phyloP scores from a whole-genome alignment of 306 rosid species.

The Lathyrus tuberosus region DNA sequence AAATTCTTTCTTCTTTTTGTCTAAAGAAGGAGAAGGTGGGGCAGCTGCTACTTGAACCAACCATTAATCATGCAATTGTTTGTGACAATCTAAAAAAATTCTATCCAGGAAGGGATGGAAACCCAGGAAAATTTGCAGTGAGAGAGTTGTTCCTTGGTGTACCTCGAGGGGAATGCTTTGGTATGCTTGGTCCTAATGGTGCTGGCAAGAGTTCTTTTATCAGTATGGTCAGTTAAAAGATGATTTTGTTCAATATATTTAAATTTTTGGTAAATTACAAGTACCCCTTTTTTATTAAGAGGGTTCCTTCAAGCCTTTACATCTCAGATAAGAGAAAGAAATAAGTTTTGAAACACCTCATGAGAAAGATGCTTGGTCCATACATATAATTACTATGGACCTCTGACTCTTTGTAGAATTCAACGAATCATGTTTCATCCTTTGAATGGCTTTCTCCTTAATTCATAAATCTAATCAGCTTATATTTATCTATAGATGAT shows the following conservation, averaged over 20 bases:
- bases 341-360: not conserved
- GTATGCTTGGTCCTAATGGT: constrained; percentile 97
- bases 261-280: not conserved
- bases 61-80: constrained; percentile 56
- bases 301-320: not conserved
- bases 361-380: not conserved
- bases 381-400: not conserved
- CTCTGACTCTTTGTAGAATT: not conserved
- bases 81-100: constrained; percentile 72
- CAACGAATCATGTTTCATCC: not conserved
- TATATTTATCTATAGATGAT: constrained; percentile 65
- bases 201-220: constrained; percentile 97
- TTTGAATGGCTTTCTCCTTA: constrained; percentile 28
- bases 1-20: constrained; percentile 30
- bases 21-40: constrained; percentile 79
- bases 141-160: constrained; percentile 83
- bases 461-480: constrained; percentile 23
- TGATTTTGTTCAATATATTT: constrained; percentile 4
- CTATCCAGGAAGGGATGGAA: constrained; percentile 84
- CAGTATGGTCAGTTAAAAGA: constrained; percentile 71
- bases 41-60: constrained; percentile 56
- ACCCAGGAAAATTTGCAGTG: constrained; percentile 78
- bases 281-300: too few species aligned
- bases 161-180: constrained; percentile 89
- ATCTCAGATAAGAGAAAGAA: not conserved